Evolutionary conservation across 176 grass and related monocot species (phyloP), one percentile per base, ranked within the genome.

Genomic region (Panicum miliaceum): DNA sequence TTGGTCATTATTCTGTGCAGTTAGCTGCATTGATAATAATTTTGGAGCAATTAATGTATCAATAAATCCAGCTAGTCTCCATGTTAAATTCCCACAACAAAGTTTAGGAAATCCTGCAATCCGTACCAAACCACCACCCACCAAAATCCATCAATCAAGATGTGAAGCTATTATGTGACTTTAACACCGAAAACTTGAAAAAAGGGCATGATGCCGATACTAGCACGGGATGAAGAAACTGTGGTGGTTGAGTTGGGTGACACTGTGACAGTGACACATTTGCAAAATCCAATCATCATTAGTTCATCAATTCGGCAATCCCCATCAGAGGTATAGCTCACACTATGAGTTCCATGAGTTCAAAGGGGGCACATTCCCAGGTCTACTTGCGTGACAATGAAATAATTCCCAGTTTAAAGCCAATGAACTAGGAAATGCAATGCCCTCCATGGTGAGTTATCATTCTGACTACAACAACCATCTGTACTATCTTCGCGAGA

Each of bases 1-100:
- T 41, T 71, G 56, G 19, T 38, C 41, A 89, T 29, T 70, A 68
- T 47, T 80, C 57, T 29, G 38, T 34, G 69, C 41, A 82, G 50
- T 47, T 12, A 19, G 69, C 42, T 19, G 62, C 51, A 63, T 69
- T 34, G 9, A 51, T 57, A 47, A 18, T 13, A 11, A 78, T 35
- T 54, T 88, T 41, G 16, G 22, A 68, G 27, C 61, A 75, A 75
- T 23, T 38, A 9, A 35, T 73, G 22, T 10, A 85, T 51, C 50
- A 54, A 86, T 69, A 46, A 59, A 66, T 1, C 45, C 12, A 78
- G 29, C 3, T 58, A 25, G 36, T 81, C 12, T 84, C 40, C 41
- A 36, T 5, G 27, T 62, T 67, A 6, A 67, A 59, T 67, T 69
- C 15, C 26, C 65, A 27, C 19, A 88, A 68, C 25, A 3, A 20